Percentiles rank a stretch among this genome's conserved stretches.
phyloP scores from a whole-genome alignment of 2,329 filamentous ascomycete species.

The Ceratocystis albifundus region DNA sequence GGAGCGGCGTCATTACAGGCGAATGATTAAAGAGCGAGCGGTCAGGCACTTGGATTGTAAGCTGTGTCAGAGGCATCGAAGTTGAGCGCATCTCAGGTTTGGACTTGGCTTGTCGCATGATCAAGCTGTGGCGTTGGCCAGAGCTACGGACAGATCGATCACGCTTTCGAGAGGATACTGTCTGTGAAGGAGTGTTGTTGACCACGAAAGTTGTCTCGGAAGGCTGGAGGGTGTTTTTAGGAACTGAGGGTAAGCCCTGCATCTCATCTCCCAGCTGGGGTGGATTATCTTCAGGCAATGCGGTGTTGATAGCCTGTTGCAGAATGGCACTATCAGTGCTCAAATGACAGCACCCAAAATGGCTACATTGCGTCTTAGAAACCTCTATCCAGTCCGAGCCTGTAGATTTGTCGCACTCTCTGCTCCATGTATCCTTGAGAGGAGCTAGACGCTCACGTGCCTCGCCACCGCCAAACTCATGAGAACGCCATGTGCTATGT shows the following conservation, averaged over 20 bases:
- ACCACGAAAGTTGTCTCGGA: conserved; percentile 5
- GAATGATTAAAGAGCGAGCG: background rate
- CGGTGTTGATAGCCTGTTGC: background rate
- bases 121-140: conserved; percentile 1
- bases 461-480: background rate
- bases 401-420: background rate
- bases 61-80: conserved; percentile 1
- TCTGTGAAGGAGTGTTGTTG: conserved; percentile 10
- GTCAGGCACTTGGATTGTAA: conserved; percentile 15
- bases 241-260: background rate
- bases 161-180: conserved; percentile 14
- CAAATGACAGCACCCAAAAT: background rate
- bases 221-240: background rate
- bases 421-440: background rate
- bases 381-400: background rate
- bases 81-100: conserved; percentile 10
- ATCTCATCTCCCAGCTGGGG: background rate
- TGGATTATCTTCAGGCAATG: background rate
- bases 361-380: background rate
- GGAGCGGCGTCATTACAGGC: conserved; percentile 5
- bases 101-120: conserved; percentile 9
- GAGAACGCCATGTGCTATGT: background rate
- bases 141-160: background rate
- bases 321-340: background rate
- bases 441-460: background rate